These are phyloP conservation scores for Alternaria infectoria DNA, from an alignment of 2,329 filamentous ascomycete species.

Conservation along the genomic window DNA sequence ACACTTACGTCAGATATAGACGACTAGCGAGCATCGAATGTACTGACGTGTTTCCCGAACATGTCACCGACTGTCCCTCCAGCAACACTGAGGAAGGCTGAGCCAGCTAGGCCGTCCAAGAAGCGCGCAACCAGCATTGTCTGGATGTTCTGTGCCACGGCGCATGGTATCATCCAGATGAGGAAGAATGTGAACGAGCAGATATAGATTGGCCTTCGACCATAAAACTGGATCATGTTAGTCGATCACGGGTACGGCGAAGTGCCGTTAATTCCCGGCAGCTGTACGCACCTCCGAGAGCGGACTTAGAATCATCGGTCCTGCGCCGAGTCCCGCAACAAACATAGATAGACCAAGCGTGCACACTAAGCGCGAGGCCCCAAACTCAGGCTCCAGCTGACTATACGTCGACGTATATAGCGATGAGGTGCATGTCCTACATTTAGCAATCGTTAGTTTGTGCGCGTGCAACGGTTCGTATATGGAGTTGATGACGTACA, in stretches of 20 bases:
- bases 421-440: conserved; percentile 81
- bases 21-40: not conserved
- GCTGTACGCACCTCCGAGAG: conserved; percentile 53
- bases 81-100: conserved; percentile 69
- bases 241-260: not conserved
- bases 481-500: conserved; percentile 65
- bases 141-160: conserved; percentile 79
- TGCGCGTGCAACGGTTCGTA: not conserved
- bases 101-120: conserved; percentile 74
- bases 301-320: conserved; percentile 63
- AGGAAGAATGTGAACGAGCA: conserved; percentile 75
- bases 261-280: not conserved
- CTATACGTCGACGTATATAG: conserved; percentile 84
- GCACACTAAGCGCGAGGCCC: conserved; percentile 72
- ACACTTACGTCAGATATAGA: conserved; percentile 11
- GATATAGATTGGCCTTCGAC: conserved; percentile 81
- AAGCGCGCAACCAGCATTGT: conserved; percentile 82
- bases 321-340: conserved; percentile 73
- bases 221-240: conserved; percentile 68
- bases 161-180: conserved; percentile 81
- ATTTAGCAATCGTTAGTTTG: conserved; percentile 7
- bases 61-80: conserved; percentile 83
- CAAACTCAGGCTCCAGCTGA: conserved; percentile 78
- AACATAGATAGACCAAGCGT: conserved; percentile 83
- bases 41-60: conserved; percentile 44